Conservation (phyloP, 805 yeast species). For the Candida ortonii region DNA sequence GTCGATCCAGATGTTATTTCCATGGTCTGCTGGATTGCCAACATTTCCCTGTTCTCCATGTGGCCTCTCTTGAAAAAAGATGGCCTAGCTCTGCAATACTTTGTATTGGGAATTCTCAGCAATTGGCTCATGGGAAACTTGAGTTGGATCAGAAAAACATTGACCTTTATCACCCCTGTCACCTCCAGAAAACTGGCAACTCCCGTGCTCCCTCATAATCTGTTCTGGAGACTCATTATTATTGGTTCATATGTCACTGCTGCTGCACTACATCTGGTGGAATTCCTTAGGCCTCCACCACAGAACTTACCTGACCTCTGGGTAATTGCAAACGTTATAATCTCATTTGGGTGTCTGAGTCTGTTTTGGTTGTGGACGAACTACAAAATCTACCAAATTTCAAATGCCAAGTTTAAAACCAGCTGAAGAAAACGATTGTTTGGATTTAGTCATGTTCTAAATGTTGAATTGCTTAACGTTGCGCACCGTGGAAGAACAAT, state of each 20-base stretch:
- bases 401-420: slow-evolving; percentile 27
- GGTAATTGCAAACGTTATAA: slow-evolving; percentile 70
- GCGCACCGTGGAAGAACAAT: slow-evolving; percentile 41
- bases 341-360: slow-evolving; percentile 73
- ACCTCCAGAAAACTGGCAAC: slow-evolving; percentile 27
- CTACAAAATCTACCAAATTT: slow-evolving; percentile 44
- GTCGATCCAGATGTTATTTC: slow-evolving; percentile 61
- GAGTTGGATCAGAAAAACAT: slow-evolving; percentile 46
- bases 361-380: slow-evolving; percentile 83
- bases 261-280: slow-evolving; percentile 51
- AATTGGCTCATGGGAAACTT: slow-evolving; percentile 78
- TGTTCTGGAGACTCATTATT: slow-evolving; percentile 51
- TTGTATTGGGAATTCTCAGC: slow-evolving; percentile 55
- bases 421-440: slow-evolving; percentile 7
- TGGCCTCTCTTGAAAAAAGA: slow-evolving; percentile 85
- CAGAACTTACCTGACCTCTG: slow-evolving; percentile 74
- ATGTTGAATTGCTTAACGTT: background rate
- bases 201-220: slow-evolving; percentile 45
- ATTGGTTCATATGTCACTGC: slow-evolving; percentile 49
- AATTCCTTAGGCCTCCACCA: slow-evolving; percentile 52
- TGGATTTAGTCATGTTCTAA: slow-evolving; percentile 4
- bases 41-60: slow-evolving; percentile 78
- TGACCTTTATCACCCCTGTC: slow-evolving; percentile 22
- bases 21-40: slow-evolving; percentile 82
- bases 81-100: slow-evolving; percentile 68